These are phyloP conservation scores for Sequoiadendron giganteum DNA, from an alignment of 75 land plant species.

Conservation along the genomic window DNA sequence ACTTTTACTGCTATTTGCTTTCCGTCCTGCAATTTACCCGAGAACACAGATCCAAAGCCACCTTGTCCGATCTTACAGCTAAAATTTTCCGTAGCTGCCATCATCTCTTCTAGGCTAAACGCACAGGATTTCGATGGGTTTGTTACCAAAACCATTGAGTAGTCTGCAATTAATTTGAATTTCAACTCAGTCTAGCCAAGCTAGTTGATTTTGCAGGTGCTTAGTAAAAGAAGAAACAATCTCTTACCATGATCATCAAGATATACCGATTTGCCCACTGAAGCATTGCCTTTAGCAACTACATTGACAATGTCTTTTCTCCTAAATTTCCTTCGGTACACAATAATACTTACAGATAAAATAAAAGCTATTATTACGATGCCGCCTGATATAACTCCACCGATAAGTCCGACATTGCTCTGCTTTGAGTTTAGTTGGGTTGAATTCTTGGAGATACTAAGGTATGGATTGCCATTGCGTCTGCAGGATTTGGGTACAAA, in stretches of 20 bases:
- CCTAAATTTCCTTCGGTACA: neutral
- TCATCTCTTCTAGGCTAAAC: constrained; percentile 41
- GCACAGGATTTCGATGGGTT: neutral
- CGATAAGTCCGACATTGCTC: neutral
- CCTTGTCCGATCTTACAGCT: constrained; percentile 47
- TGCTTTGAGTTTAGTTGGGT: neutral
- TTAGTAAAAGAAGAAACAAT: neutral
- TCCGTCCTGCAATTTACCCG: constrained; percentile 30
- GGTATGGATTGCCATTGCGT: neutral
- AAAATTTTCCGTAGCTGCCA: constrained; percentile 42
- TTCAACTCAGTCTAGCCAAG: neutral
- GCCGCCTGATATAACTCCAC: neutral
- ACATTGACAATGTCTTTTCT: neutral
- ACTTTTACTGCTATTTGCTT: constrained; percentile 44
- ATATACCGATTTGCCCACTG: neutral
- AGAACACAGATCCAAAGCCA: constrained; percentile 52
- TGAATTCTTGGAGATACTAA: neutral
- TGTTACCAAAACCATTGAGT: neutral
- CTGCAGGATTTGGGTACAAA: neutral
- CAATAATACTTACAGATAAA: neutral
- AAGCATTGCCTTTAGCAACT: neutral
- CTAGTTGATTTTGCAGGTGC: neutral
- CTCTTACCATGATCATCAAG: neutral
- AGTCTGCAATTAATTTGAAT: neutral
- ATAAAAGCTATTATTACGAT: neutral